phyloP scores from a whole-genome alignment of 169 alveolate genomes.

The Plasmodium billcollinsi region DNA sequence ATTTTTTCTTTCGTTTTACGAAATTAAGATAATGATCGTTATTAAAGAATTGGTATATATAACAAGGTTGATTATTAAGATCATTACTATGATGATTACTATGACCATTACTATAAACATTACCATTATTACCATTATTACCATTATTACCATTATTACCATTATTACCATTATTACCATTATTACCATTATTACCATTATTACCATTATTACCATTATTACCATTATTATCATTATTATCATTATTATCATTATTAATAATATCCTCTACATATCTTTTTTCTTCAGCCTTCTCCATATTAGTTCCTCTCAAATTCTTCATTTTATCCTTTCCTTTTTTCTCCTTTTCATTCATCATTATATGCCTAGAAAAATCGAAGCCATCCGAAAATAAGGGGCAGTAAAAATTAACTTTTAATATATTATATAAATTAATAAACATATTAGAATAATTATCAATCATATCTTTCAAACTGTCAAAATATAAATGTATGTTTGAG shows the following conservation, averaged over 20 bases:
- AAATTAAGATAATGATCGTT: neutral
- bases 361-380: neutral
- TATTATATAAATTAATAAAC: constrained; percentile 21
- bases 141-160: no score
- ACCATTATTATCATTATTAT: no score
- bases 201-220: no score
- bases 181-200: no score
- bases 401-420: constrained; percentile 18
- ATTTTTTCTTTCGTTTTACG: constrained; percentile 7
- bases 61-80: neutral
- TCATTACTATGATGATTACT: no score
- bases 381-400: constrained; percentile 21
- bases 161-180: no score
- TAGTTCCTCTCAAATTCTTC: neutral
- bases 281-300: neutral
- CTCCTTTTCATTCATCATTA: neutral
- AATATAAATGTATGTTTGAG: constrained; percentile 4
- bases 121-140: no score
- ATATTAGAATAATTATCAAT: constrained; percentile 32
- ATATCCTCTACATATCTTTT: no score
- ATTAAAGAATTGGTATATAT: neutral
- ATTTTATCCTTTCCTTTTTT: neutral
- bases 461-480: constrained; percentile 25
- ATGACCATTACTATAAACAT: no score
- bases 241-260: no score